phyloP scores from a whole-genome alignment of 306 rosid genomes.

The Begonia fuchsioides region DNA sequence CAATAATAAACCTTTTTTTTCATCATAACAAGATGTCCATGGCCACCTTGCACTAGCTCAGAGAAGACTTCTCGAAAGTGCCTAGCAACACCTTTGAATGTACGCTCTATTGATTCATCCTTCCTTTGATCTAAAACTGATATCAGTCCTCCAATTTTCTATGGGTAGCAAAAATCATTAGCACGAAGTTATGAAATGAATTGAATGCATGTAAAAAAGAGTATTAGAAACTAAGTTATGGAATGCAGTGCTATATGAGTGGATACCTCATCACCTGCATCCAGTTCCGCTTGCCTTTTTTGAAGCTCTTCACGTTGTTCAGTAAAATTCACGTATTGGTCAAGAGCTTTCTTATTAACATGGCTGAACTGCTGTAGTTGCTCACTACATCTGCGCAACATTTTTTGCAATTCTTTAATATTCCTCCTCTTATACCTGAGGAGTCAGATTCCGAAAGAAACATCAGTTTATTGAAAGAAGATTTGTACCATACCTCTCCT shows the following conservation, averaged over 20 bases:
- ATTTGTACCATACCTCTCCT: too few relatives aligned
- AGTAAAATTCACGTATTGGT: slow-evolving; percentile 86
- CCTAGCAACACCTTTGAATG: slow-evolving; percentile 97
- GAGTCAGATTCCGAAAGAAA: slow-evolving; percentile 13
- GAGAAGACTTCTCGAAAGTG: slow-evolving; percentile 96
- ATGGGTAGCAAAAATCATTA: slow-evolving; percentile 16
- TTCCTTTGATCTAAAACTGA: slow-evolving; percentile 84
- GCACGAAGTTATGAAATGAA: neutral
- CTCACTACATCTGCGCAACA: slow-evolving; percentile 83
- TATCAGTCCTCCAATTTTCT: slow-evolving; percentile 91
- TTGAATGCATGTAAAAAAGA: too few relatives aligned
- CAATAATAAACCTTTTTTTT: slow-evolving; percentile 60
- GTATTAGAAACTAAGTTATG: neutral
- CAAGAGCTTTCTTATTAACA: slow-evolving; percentile 94
- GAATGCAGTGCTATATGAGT: neutral
- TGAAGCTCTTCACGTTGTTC: slow-evolving; percentile 97
- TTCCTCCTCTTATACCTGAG: slow-evolving; percentile 64
- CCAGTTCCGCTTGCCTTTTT: slow-evolving; percentile 88
- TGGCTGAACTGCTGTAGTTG: slow-evolving; percentile 88
- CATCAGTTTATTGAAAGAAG: neutral
- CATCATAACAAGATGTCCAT: slow-evolving; percentile 90
- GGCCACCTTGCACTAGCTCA: slow-evolving; percentile 88
- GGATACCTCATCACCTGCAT: slow-evolving; percentile 87
- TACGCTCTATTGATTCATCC: slow-evolving; percentile 92
- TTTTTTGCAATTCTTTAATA: slow-evolving; percentile 68